Conservation (phyloP, 495 filamentous ascomycete species). For the Astrocystis sublimbata region DNA sequence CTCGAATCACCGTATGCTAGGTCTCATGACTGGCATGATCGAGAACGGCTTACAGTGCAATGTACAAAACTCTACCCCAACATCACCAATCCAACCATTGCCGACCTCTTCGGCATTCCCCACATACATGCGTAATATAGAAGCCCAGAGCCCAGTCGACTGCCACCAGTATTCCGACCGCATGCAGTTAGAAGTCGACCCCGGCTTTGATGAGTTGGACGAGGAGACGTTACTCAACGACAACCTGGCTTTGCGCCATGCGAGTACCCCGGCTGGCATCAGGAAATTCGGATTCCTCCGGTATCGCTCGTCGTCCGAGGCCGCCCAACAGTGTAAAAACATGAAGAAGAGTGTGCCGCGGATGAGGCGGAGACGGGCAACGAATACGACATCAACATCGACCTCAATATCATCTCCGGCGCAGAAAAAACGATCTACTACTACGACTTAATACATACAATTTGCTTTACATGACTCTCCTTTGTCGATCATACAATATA, state of each 20-base stretch:
- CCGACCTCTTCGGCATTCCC: slow-evolving; percentile 7
- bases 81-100: slow-evolving; percentile 17
- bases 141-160: slow-evolving; percentile 23
- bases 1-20: slow-evolving; percentile 25
- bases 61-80: slow-evolving; percentile 26
- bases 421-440: slow-evolving; percentile 23
- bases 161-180: slow-evolving; percentile 14
- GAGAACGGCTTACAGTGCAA: slow-evolving; percentile 40
- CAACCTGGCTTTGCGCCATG: slow-evolving; percentile 24
- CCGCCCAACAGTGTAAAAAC: slow-evolving; percentile 43
- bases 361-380: slow-evolving; percentile 43
- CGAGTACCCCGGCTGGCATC: slow-evolving; percentile 34
- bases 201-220: slow-evolving; percentile 23
- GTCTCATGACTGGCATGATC: slow-evolving; percentile 40
- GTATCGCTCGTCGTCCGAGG: slow-evolving; percentile 44
- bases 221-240: slow-evolving; percentile 24
- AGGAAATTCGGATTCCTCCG: slow-evolving; percentile 38
- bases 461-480: slow-evolving; percentile 6
- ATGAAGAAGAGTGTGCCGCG: slow-evolving; percentile 43
- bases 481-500: slow-evolving; percentile 11
- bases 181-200: slow-evolving; percentile 34
- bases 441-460: slow-evolving; percentile 18
- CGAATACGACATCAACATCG: slow-evolving; percentile 19
- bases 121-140: slow-evolving; percentile 8
- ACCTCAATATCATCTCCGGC: slow-evolving; percentile 24